phyloP scores from a whole-genome alignment of 2,329 filamentous ascomycete genomes.

The Graphilbum ipis-grandicollis region DNA sequence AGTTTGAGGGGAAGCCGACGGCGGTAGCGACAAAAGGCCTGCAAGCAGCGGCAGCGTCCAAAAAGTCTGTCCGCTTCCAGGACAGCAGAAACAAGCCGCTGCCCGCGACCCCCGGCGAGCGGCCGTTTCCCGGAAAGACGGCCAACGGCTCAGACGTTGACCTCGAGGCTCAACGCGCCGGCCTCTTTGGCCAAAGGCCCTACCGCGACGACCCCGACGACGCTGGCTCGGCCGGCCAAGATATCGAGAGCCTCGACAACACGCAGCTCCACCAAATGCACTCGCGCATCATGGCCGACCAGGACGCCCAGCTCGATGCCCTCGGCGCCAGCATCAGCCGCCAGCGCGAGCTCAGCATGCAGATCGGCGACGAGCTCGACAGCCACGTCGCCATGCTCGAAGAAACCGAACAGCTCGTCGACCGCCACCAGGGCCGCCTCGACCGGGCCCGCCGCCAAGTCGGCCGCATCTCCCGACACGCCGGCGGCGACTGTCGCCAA shows the following conservation, averaged over 20 bases:
- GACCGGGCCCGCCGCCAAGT: conserved; percentile 58
- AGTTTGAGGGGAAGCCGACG: conserved; percentile 56
- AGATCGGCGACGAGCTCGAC: conserved; percentile 92
- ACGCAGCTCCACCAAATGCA: conserved; percentile 80
- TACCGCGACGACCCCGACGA: conserved; percentile 54
- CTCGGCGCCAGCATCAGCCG: conserved; percentile 74
- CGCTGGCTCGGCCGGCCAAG: too few species aligned
- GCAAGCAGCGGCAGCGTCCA: conserved; percentile 10
- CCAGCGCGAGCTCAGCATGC: conserved; percentile 82
- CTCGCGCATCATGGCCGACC: conserved; percentile 60
- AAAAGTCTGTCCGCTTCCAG: conserved; percentile 19
- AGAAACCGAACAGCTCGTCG: conserved; percentile 68
- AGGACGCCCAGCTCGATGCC: conserved; percentile 83
- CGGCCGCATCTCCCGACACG: conserved; percentile 53
- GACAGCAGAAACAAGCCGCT: conserved; percentile 59
- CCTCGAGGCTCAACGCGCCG: conserved; percentile 17
- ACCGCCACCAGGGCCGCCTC: conserved; percentile 62
- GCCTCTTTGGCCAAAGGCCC: conserved; percentile 29
- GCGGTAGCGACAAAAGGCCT: conserved; percentile 22
- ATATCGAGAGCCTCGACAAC: conserved; percentile 61
- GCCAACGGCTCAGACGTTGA: conserved; percentile 24
- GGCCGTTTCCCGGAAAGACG: conserved; percentile 17
- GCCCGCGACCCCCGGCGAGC: conserved; percentile 29
- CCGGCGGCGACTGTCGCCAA: conserved; percentile 71
- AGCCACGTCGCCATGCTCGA: conserved; percentile 78